phyloP scores from a whole-genome alignment of 768 basidiomycete species.

The Tricholoma saponaceum region DNA sequence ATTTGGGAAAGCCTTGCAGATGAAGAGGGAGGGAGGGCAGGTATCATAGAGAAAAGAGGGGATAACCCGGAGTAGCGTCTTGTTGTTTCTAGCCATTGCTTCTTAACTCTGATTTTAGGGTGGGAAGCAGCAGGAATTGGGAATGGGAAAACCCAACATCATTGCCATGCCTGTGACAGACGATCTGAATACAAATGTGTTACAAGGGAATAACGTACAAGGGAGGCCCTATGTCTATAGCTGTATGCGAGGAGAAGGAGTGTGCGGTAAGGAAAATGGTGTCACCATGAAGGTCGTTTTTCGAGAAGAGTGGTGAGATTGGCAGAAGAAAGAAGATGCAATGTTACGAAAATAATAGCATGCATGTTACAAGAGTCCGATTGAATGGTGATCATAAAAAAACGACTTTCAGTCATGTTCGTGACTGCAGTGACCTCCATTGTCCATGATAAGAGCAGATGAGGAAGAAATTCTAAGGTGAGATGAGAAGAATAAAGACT shows the following conservation, averaged over 20 bases:
- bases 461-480: conserved; percentile 9
- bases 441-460: conserved; percentile 7
- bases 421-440: conserved; percentile 3
- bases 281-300: conserved; percentile 2
- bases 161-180: conserved; percentile 5
- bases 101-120: not conserved
- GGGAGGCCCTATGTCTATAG: conserved; percentile 16
- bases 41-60: not conserved
- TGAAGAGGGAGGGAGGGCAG: not conserved
- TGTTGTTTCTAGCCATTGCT: too few species aligned
- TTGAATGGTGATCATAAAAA: conserved; percentile 9
- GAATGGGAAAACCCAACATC: not conserved
- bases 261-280: not conserved
- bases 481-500: conserved; percentile 17
- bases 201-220: conserved; percentile 15
- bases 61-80: not conserved
- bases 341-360: conserved; percentile 1
- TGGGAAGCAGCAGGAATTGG: not conserved
- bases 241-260: conserved; percentile 14
- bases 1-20: not conserved
- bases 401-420: conserved; percentile 9
- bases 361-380: conserved; percentile 12
- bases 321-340: too few species aligned
- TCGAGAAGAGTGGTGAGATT: not conserved
- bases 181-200: conserved; percentile 16